Conservation (phyloP, 306 rosid species). For the Cyamopsis tetragonoloba region DNA sequence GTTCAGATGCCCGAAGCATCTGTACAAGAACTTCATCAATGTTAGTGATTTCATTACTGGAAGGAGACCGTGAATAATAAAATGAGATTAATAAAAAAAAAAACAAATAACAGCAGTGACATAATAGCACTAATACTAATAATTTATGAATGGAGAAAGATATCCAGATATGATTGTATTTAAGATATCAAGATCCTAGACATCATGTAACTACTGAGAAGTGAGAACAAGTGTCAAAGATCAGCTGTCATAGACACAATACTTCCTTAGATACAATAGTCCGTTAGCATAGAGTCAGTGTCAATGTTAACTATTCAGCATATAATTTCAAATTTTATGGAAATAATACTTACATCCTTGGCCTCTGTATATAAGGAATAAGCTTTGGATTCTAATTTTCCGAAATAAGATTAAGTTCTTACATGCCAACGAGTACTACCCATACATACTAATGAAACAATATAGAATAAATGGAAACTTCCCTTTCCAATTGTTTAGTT, state of each 20-base stretch:
- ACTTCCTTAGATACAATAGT: neutral
- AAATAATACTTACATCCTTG: neutral
- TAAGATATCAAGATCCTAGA: neutral
- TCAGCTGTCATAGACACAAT: neutral
- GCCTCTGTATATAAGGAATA: neutral
- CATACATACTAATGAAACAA: neutral
- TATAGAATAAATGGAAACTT: neutral
- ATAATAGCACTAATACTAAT: neutral
- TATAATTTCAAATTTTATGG: neutral
- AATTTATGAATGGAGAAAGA: neutral
- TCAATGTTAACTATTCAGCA: neutral
- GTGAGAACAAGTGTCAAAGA: neutral
- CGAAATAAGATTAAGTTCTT: neutral
- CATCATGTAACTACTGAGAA: neutral
- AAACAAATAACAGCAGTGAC: neutral
- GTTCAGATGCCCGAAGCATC: neutral
- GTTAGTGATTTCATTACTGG: neutral
- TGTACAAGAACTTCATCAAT: neutral
- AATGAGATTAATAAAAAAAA: neutral
- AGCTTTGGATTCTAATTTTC: conserved; percentile 2
- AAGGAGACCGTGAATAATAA: neutral
- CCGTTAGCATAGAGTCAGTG: neutral
- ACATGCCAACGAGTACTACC: neutral
- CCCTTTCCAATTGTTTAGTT: neutral
- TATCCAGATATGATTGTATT: neutral